Conservation (phyloP, 2,329 filamentous ascomycete genomes). For the Scytalidium lignicola region DNA sequence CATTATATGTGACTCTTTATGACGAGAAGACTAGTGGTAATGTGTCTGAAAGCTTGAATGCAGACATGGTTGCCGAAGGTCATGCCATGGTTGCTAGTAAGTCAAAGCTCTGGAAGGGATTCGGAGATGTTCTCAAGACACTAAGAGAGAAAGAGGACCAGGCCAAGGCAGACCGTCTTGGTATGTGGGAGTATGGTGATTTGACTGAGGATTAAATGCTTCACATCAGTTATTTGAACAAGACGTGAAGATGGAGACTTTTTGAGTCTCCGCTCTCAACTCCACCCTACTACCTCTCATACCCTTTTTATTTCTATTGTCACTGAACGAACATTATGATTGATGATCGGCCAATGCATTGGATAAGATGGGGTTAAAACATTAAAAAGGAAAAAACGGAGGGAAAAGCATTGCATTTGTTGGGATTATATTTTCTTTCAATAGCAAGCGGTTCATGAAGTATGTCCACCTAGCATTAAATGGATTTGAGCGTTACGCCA, state of each 20-base stretch:
- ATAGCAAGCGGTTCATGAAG: not conserved
- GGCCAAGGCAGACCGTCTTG: slow-evolving; percentile 74
- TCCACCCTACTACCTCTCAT: not conserved
- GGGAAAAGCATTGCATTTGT: not conserved
- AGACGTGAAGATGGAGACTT: not conserved
- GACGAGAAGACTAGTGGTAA: slow-evolving; percentile 63
- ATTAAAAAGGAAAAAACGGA: not conserved
- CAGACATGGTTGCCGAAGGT: slow-evolving; percentile 76
- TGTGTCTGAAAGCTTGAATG: slow-evolving; percentile 78
- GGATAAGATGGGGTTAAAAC: not conserved
- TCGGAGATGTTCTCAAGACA: slow-evolving; percentile 64
- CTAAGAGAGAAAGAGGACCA: slow-evolving; percentile 68
- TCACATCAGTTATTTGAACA: not conserved
- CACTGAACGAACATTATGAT: not conserved
- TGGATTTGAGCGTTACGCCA: not conserved
- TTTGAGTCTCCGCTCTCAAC: not conserved
- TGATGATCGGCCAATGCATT: not conserved
- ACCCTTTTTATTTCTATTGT: not conserved
- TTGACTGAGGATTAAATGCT: slow-evolving; percentile 72
- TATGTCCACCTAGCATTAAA: not conserved
- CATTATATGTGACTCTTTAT: slow-evolving; percentile 82
- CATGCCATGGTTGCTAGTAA: slow-evolving; percentile 89
- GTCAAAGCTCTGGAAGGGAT: slow-evolving; percentile 86
- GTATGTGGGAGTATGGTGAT: slow-evolving; percentile 99
- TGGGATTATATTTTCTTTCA: not conserved